Evolutionary conservation across 2,329 filamentous ascomycete genomes (phyloP), one percentile per base, ranked within the genome.

Genomic region (Blastomyces gilchristii): DNA sequence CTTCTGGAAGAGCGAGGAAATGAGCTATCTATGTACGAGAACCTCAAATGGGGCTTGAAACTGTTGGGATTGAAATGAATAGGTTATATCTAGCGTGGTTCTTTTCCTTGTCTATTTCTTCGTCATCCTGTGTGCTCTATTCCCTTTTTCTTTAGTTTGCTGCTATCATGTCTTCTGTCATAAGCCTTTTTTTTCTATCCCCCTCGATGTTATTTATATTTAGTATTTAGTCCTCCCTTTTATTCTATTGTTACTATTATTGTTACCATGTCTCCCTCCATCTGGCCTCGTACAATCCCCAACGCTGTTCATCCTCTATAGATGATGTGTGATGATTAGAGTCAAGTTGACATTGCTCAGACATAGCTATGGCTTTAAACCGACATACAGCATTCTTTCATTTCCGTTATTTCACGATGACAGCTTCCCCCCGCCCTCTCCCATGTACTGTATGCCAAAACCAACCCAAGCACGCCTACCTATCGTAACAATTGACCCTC

Each of bases 401-500:
- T 63, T 64, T 39, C n/a, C 60, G 67, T 53, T 4, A 5, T 50
- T 28, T 9, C 47, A 12, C 14, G 31, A 54, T 59, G 37, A 14
- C 14, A 54, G 12, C 16, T 22, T 22, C n/a, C 37, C 50, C 53
- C 25, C 16, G 1, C 14, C 8, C 22, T 50, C 3, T 22, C 47
- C 47, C 7, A 11, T n/a, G 18, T 54, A 50, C 8, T 7, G 9
- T 28, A 31, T 28, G 16, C 45, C 25, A 22, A 22, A 22, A 22
- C n/a, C 31, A 18, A 34, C 58, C 37, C 3, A 18, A 8, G 5
- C n/a, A 47, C 45, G 12, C 57, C 58, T 60, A 56, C 28, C 25
- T 34, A 58, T 43, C 41, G 50, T 63, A 65, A 64, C 45, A 64
- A 65, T 73, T 73, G 37, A 72, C 70, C 16, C 68, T 69, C 60